phyloP scores from a whole-genome alignment of 176 grass and related monocot genomes.

The Chloris gayana region DNA sequence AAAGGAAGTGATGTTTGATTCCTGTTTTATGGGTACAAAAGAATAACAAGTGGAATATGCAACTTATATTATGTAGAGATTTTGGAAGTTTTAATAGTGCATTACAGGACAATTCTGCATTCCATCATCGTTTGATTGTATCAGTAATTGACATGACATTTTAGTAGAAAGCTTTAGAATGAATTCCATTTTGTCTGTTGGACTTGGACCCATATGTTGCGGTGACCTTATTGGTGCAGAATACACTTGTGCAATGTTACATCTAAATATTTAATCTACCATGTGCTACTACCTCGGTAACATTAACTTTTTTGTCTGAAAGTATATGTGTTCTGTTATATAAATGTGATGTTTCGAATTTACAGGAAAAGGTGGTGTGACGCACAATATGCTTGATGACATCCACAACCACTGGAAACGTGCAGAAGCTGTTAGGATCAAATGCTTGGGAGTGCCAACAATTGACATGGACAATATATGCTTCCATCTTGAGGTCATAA shows the following conservation, averaged over 20 bases:
- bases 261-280: conserved; percentile 10
- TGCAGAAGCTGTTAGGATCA: conserved; percentile 74
- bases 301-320: not conserved
- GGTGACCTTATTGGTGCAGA: not conserved
- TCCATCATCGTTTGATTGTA: not conserved
- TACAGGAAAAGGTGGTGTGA: conserved; percentile 68
- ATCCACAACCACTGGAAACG: conserved; percentile 80
- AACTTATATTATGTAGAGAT: not conserved
- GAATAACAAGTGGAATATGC: not conserved
- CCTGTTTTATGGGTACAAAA: not conserved
- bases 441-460: conserved; percentile 78
- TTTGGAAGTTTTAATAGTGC: not conserved
- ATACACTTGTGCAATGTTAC: not conserved
- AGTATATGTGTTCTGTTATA: not conserved
- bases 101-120: not conserved
- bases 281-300: not conserved
- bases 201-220: not conserved
- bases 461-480: conserved; percentile 76
- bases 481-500: conserved; percentile 76
- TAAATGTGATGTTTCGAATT: conserved; percentile 12
- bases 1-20: not conserved
- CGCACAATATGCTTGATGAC: conserved; percentile 83
- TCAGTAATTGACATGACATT: not conserved
- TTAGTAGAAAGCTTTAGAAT: not conserved
- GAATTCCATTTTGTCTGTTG: not conserved